Evolutionary conservation across 2,329 filamentous ascomycete genomes (phyloP).

Genomic region (Trichoderma afroharzianum): DNA sequence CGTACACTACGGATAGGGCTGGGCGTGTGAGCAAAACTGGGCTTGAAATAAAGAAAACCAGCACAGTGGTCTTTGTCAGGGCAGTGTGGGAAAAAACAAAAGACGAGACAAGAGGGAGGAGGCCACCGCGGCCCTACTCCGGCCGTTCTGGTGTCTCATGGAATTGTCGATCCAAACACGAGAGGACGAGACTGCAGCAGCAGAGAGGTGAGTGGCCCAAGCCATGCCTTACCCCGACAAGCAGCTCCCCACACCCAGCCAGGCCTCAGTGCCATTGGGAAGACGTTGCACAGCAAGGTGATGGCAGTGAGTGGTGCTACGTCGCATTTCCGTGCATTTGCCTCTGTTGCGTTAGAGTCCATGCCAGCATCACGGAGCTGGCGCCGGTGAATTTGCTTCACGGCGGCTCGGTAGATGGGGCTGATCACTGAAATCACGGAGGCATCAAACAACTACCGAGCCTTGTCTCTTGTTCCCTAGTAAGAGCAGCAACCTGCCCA

Average conservation of each 20-base stretch:
- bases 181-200: slow-evolving; percentile 3
- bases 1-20: slow-evolving; percentile 13
- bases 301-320: neutral
- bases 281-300: slow-evolving; percentile 3
- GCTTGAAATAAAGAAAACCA: neutral
- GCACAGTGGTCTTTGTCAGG: neutral
- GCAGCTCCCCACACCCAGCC: slow-evolving; percentile 12
- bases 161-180: slow-evolving; percentile 27
- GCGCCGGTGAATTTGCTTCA: neutral
- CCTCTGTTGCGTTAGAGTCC: slow-evolving; percentile 3
- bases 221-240: slow-evolving; percentile 11
- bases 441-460: slow-evolving; percentile 6
- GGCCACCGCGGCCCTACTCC: slow-evolving; percentile 29
- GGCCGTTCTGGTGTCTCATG: slow-evolving; percentile 29
- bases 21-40: neutral
- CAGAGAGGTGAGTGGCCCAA: neutral
- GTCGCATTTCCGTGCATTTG: slow-evolving; percentile 1
- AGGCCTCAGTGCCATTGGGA: neutral
- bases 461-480: neutral
- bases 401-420: slow-evolving; percentile 7
- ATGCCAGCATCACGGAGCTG: neutral
- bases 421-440: slow-evolving; percentile 10
- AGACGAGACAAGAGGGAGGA: slow-evolving; percentile 13
- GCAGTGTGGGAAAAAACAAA: neutral
- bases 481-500: neutral